Base-by-base conservation (phyloP, 371 early-diverging fungal species). In the Haplosporangium sp. region DNA sequence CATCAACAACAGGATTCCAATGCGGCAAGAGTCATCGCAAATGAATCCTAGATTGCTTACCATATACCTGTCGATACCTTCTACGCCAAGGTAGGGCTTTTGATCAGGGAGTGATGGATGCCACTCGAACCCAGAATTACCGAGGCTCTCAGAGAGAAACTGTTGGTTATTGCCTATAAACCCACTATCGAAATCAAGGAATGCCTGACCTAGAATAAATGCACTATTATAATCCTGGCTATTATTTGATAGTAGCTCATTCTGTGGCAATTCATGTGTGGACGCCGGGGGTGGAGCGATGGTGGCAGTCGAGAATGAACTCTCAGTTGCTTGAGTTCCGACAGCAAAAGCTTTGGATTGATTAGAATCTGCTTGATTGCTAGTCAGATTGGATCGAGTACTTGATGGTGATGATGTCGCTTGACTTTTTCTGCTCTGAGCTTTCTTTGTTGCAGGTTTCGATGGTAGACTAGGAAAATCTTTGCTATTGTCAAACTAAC, bases 11-110 rank as follows among this genome's bases (percentile, higher is more conserved):
- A n/a, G 50, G 50, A 50, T 50, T 50, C 50, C 50, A 15, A 39
- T 11, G 8, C n/a, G 15, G 3, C 40, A 11, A 20, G 53, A 55
- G n/a, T 17, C 39, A 42, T 40, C 11, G 37, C 20, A n/a, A n/a
- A 3, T 67, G 48, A n/a, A 45, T 45, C 37, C 42, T 17, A 59
- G 37, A 39, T 9, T 59, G 17, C 65, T n/a, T 65, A 77, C 77
- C 77, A 77, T 77, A 19, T 72, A 72, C 27, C 61, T 60, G 45
- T 77, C 77, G 37, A 77, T 69, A 35, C 62, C 77, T 62, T 69
- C 62, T 13, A 77, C 56, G 57, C 69, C 62, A 34, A 57, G 17
- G 35, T 65, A 70, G 10, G 44, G 52, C 47, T 72, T 68, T 11
- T 64, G 27, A 4, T 69, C 70, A 1, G 69, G 58, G 19, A 69